phyloP scores from a whole-genome alignment of 108 stramenopile genomes.

The Poteriospumella lacustris region DNA sequence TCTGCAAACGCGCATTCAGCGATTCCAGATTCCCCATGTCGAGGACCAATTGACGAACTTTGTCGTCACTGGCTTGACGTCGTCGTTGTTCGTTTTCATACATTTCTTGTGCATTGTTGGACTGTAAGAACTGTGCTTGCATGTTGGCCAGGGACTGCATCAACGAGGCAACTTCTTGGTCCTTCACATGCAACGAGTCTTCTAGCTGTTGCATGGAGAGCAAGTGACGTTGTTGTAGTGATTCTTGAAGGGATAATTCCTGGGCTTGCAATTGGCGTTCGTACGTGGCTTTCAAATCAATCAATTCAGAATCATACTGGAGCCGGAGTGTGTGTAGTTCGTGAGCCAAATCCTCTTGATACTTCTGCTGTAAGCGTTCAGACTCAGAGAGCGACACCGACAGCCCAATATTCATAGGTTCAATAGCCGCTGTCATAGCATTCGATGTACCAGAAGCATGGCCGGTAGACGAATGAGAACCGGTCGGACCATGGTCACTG shows the following conservation, averaged over 20 bases:
- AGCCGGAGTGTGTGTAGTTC: no score
- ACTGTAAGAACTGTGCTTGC: neutral
- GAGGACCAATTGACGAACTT: no score
- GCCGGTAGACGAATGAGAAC: no score
- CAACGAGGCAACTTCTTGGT: neutral
- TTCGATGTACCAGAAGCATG: no score
- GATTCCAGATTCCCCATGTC: no score
- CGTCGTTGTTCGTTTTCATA: neutral
- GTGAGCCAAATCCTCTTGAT: neutral
- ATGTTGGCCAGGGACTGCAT: neutral
- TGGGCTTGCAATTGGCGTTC: neutral
- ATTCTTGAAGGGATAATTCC: neutral
- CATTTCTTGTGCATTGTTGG: neutral
- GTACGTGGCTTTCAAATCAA: neutral
- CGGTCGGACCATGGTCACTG: no score
- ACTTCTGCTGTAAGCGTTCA: neutral
- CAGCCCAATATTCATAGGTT: no score
- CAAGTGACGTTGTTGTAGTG: neutral
- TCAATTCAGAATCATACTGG: neutral
- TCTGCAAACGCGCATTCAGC: neutral
- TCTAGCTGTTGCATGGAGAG: no score
- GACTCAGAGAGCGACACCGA: no score
- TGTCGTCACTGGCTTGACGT: neutral
- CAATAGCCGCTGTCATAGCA: no score
- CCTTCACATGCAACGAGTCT: neutral